Conservation (phyloP, 2,329 filamentous ascomycete species). For the Stachybotrys echinatus region DNA sequence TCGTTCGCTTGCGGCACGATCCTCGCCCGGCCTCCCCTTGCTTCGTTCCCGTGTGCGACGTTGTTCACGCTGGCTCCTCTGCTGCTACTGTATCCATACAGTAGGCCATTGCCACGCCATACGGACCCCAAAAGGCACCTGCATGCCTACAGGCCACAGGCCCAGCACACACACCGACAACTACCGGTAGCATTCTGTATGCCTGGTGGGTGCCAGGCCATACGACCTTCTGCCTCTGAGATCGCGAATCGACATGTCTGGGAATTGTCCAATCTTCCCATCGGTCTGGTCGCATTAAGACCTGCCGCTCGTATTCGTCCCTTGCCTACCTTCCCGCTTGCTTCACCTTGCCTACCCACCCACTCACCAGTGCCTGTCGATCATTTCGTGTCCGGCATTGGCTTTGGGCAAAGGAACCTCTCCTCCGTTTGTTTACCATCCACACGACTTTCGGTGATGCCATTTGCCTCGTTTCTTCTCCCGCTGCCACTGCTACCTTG, state of each 20-base stretch:
- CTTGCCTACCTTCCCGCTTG: neutral
- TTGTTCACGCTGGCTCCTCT: neutral
- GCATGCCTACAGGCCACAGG: neutral
- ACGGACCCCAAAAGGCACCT: neutral
- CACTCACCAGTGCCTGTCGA: slow-evolving; percentile 3
- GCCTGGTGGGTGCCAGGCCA: neutral
- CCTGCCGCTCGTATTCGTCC: neutral
- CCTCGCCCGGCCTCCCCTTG: too few relatives aligned
- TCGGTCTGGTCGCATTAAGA: slow-evolving; percentile 1
- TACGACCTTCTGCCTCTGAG: neutral
- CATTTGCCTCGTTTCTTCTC: neutral
- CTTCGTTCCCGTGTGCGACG: neutral
- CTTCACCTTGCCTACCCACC: neutral
- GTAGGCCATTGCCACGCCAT: neutral
- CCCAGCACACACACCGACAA: neutral
- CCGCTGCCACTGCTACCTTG: neutral
- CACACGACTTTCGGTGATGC: neutral
- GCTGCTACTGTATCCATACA: neutral
- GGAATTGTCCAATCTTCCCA: neutral
- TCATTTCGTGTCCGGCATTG: slow-evolving; percentile 1
- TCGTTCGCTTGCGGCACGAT: too few relatives aligned
- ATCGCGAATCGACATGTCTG: neutral
- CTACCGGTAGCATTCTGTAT: neutral
- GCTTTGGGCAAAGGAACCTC: neutral
- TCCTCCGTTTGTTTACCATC: slow-evolving; percentile 6